Percentiles rank a stretch among this genome's conserved stretches.
Evolutionary conservation across 768 basidiomycete genomes (phyloP).

Genomic region (Pleurotus sapidus): DNA sequence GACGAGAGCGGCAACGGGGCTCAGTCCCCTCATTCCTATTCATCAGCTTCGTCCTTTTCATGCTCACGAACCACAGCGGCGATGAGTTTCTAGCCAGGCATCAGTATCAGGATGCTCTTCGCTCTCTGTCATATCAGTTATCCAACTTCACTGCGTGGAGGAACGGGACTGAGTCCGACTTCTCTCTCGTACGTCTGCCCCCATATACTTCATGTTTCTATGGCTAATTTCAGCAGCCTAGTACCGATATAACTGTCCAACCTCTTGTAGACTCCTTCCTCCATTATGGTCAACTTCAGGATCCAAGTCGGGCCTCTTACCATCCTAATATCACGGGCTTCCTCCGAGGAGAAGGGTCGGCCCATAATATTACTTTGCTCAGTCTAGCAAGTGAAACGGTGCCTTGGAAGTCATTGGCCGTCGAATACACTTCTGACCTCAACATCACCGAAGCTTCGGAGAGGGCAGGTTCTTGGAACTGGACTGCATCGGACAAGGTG

Average conservation of each 20-base stretch:
- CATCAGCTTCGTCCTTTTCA: conserved; percentile 69
- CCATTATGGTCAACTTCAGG: conserved; percentile 38
- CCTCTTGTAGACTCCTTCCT: conserved; percentile 50
- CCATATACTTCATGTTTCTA: neutral
- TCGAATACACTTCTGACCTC: conserved; percentile 43
- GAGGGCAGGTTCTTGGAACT: conserved; percentile 62
- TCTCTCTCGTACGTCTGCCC: conserved; percentile 50
- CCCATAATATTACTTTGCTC: conserved; percentile 61
- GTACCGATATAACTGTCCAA: conserved; percentile 36
- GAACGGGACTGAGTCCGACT: conserved; percentile 64
- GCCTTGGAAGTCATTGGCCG: conserved; percentile 51
- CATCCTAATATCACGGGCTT: conserved; percentile 79
- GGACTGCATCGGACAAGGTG: conserved; percentile 61
- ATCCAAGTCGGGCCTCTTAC: conserved; percentile 52
- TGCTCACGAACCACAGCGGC: conserved; percentile 73
- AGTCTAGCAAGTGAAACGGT: conserved; percentile 26
- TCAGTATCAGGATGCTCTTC: conserved; percentile 65
- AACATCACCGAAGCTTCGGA: conserved; percentile 51
- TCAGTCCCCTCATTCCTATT: conserved; percentile 74
- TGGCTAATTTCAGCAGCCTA: conserved; percentile 35
- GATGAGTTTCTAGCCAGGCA: conserved; percentile 64
- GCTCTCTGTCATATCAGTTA: conserved; percentile 53
- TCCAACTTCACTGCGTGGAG: conserved; percentile 79
- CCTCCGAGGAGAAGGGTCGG: conserved; percentile 58
- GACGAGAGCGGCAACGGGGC: conserved; percentile 45